phyloP scores from a whole-genome alignment of 1,139 yeast species.

The Kodamaea alishanica region DNA sequence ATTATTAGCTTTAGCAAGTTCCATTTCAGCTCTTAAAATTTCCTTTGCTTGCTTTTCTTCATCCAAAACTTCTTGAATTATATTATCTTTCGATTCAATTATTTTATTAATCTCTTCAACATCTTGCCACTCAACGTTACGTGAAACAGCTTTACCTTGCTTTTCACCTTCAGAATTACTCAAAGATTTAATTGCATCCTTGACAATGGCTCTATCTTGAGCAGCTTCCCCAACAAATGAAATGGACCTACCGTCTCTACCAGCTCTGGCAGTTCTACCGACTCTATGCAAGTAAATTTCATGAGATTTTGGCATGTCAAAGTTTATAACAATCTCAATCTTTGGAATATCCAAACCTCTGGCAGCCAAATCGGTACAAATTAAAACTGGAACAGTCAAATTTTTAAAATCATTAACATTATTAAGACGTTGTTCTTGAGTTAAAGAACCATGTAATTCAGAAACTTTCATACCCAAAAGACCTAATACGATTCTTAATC shows the following conservation, averaged over 20 bases:
- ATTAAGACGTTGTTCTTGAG: slow-evolving; percentile 91
- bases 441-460: slow-evolving; percentile 89
- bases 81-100: slow-evolving; percentile 55
- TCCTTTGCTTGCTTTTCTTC: slow-evolving; percentile 92
- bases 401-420: slow-evolving; percentile 80
- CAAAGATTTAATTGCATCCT: slow-evolving; percentile 67
- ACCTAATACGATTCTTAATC: slow-evolving; percentile 79
- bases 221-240: slow-evolving; percentile 91
- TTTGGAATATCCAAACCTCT: slow-evolving; percentile 99
- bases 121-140: slow-evolving; percentile 82
- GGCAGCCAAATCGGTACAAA: slow-evolving; percentile 97
- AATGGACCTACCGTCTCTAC: slow-evolving; percentile 89
- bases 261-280: slow-evolving; percentile 99
- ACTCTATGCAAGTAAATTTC: slow-evolving; percentile 95
- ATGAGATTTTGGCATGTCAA: slow-evolving; percentile 90
- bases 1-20: slow-evolving; percentile 79
- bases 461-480: slow-evolving; percentile 82
- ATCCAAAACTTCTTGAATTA: slow-evolving; percentile 70
- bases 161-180: slow-evolving; percentile 31
- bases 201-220: slow-evolving; percentile 81
- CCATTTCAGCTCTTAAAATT: slow-evolving; percentile 85
- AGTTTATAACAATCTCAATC: slow-evolving; percentile 89
- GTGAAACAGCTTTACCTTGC: slow-evolving; percentile 64
- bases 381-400: slow-evolving; percentile 75
- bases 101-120: slow-evolving; percentile 64